Percentiles rank a stretch among this genome's conserved stretches.
Evolutionary conservation across 345 rosid species (phyloP).

Genomic region (Abelmoschus esculentus): DNA sequence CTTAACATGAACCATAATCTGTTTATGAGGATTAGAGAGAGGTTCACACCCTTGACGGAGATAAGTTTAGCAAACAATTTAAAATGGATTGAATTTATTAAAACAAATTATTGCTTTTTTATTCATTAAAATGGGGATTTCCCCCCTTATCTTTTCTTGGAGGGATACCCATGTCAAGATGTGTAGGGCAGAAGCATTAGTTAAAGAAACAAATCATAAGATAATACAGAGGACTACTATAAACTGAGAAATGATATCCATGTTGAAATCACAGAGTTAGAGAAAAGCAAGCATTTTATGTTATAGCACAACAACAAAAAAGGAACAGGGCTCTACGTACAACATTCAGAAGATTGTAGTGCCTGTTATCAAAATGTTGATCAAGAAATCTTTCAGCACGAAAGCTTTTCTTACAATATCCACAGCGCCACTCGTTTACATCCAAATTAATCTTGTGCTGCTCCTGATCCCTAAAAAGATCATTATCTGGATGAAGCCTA

Average conservation of each 20-base stretch:
- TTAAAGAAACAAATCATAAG: neutral
- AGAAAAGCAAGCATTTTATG: neutral
- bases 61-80: neutral
- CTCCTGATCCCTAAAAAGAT: slow-evolving; percentile 87
- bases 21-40: neutral
- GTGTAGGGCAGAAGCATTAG: neutral
- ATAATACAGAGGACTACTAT: neutral
- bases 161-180: neutral
- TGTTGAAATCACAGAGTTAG: neutral
- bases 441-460: slow-evolving; percentile 71
- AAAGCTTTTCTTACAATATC: slow-evolving; percentile 90
- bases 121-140: neutral
- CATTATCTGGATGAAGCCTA: slow-evolving; percentile 76
- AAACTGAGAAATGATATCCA: neutral
- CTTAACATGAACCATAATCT: neutral
- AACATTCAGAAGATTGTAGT: slow-evolving; percentile 64
- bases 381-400: slow-evolving; percentile 75
- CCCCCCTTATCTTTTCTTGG: neutral
- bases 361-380: slow-evolving; percentile 74
- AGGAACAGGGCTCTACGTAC: slow-evolving; percentile 45
- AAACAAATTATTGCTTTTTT: neutral
- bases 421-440: slow-evolving; percentile 79
- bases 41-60: neutral
- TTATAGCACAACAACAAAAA: neutral
- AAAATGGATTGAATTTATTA: neutral